Percentiles rank a stretch among this genome's conserved stretches.
These are phyloP conservation scores for Rhynchospora tenuis DNA, from an alignment of 176 grass and related monocot species.

Conservation along the genomic window DNA sequence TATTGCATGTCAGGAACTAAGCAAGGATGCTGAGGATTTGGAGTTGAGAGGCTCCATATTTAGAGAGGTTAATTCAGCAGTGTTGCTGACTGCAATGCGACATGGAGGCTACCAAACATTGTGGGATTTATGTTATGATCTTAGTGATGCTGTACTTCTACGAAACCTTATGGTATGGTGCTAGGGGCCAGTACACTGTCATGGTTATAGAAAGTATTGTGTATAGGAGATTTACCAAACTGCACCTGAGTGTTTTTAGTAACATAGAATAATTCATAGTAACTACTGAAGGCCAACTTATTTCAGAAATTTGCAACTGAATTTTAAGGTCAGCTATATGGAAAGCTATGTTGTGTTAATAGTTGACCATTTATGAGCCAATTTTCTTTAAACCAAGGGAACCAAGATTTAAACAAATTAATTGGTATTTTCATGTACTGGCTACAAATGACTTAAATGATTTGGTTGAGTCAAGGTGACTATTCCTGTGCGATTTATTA, in stretches of 20 bases:
- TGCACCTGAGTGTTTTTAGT: background rate
- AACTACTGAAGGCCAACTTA: background rate
- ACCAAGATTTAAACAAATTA: background rate
- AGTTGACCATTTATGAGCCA: background rate
- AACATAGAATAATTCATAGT: background rate
- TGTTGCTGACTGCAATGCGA: slow-evolving; percentile 78
- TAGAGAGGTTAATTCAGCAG: slow-evolving; percentile 75
- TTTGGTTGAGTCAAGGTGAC: background rate
- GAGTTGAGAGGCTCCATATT: slow-evolving; percentile 79
- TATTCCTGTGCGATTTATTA: background rate
- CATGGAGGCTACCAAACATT: slow-evolving; percentile 90
- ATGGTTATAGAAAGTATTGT: background rate
- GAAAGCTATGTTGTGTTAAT: background rate
- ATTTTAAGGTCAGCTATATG: background rate
- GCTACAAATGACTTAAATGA: background rate
- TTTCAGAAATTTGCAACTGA: background rate
- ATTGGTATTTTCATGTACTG: background rate
- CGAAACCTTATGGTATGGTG: slow-evolving; percentile 84
- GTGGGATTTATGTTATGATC: slow-evolving; percentile 97
- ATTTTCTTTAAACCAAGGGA: background rate
- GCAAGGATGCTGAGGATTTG: slow-evolving; percentile 38
- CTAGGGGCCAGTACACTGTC: background rate
- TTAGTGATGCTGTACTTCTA: slow-evolving; percentile 81
- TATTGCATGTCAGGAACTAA: slow-evolving; percentile 53
- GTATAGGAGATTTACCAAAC: background rate